Percentiles rank a stretch among this genome's conserved stretches.
Conservation (phyloP, 2,329 filamentous ascomycete genomes). For the Elsinoe arachidis region DNA sequence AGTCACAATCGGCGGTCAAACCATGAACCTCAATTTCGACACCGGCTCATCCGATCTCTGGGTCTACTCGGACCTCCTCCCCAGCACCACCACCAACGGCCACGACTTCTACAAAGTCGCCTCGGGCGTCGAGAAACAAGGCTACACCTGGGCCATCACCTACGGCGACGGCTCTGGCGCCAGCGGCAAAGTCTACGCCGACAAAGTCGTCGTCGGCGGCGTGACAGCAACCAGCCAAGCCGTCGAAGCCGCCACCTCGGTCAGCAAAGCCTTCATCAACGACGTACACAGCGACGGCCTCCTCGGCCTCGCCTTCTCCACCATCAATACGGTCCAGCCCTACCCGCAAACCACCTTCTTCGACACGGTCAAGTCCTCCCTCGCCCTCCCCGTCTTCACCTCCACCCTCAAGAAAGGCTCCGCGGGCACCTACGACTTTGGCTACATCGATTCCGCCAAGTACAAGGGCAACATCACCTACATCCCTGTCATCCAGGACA, state of each 20-base stretch:
- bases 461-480: conserved; percentile 53
- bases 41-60: conserved; percentile 62
- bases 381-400: conserved; percentile 49
- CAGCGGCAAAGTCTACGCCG: conserved; percentile 55
- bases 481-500: conserved; percentile 44
- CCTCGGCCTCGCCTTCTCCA: conserved; percentile 51
- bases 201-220: conserved; percentile 53
- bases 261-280: conserved; percentile 46
- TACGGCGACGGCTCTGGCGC: conserved; percentile 61
- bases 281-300: conserved; percentile 51
- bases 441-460: conserved; percentile 50
- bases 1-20: conserved; percentile 55
- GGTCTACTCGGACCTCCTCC: conserved; percentile 56
- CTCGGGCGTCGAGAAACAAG: conserved; percentile 38
- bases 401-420: conserved; percentile 47
- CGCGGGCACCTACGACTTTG: conserved; percentile 49
- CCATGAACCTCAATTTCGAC: conserved; percentile 60
- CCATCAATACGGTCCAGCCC: conserved; percentile 50
- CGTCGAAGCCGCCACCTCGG: conserved; percentile 54
- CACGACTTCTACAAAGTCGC: conserved; percentile 51
- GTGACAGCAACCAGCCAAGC: conserved; percentile 54
- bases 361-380: conserved; percentile 46
- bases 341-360: conserved; percentile 49
- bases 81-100: conserved; percentile 41
- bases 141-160: conserved; percentile 49